Evolutionary conservation across 2,329 filamentous ascomycete genomes (phyloP).

Genomic region (Cladobotryum protrusum): DNA sequence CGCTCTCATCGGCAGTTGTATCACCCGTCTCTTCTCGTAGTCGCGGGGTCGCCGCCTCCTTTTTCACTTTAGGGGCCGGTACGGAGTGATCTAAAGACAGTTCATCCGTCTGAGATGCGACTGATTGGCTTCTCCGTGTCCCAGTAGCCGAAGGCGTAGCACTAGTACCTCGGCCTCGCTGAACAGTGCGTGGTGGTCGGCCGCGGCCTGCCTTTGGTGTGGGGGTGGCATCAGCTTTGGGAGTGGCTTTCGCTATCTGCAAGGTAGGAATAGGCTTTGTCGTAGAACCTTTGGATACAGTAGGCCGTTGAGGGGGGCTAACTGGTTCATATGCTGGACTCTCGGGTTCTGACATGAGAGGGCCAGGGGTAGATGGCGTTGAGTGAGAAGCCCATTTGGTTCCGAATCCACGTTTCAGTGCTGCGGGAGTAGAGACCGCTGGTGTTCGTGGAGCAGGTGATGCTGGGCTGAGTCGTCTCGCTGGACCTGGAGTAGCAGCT

Average conservation of each 20-base stretch:
- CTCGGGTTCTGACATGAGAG: conserved; percentile 31
- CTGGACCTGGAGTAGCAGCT: conserved; percentile 26
- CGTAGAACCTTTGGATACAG: conserved; percentile 21
- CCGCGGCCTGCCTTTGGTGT: conserved; percentile 22
- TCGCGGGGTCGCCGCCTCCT: conserved; percentile 52
- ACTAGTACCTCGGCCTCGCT: conserved; percentile 29
- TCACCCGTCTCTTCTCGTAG: conserved; percentile 50
- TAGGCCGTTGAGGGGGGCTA: conserved; percentile 44
- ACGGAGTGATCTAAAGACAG: conserved; percentile 37
- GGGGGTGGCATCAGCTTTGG: conserved; percentile 22
- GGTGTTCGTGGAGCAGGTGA: conserved; percentile 31
- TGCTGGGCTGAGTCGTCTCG: conserved; percentile 26
- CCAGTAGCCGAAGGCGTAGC: conserved; percentile 30
- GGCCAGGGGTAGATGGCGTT: conserved; percentile 52
- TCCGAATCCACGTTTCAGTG: conserved; percentile 35
- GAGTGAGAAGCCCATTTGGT: conserved; percentile 55
- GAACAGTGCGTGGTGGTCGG: conserved; percentile 31
- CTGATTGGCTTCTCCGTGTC: conserved; percentile 39
- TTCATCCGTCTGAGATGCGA: conserved; percentile 43
- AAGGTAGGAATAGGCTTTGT: conserved; percentile 27
- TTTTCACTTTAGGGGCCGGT: conserved; percentile 44
- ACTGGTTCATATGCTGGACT: conserved; percentile 54
- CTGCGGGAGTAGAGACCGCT: conserved; percentile 21
- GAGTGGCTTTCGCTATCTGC: conserved; percentile 19
- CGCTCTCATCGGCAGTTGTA: conserved; percentile 49